Percentiles rank a stretch among this genome's conserved stretches.
phyloP scores from a whole-genome alignment of 2,329 filamentous ascomycete genomes.

The Xylariaceae sp. region DNA sequence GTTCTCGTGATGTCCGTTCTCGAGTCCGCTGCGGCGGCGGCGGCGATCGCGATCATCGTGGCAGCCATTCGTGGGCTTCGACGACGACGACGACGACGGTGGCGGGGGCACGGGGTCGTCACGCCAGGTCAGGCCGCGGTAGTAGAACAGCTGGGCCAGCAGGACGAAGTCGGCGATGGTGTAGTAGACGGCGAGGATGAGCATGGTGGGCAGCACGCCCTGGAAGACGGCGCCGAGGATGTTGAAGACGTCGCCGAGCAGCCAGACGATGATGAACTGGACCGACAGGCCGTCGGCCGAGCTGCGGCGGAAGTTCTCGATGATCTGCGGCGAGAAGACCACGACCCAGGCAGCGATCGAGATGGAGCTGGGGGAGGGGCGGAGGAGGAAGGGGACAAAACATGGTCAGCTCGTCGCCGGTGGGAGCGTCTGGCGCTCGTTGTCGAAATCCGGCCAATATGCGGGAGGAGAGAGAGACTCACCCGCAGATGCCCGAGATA shows the following conservation, averaged over 20 bases:
- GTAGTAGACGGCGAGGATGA: conserved; percentile 90
- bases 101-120: conserved; percentile 41
- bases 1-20: neutral
- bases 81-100: conserved; percentile 30
- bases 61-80: conserved; percentile 12
- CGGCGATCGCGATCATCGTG: too few relatives aligned
- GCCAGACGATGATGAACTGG: conserved; percentile 88
- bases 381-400: too few relatives aligned
- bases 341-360: conserved; percentile 98
- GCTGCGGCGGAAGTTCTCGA: conserved; percentile 81
- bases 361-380: conserved; percentile 60
- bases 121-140: conserved; percentile 69
- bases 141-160: conserved; percentile 88
- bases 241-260: conserved; percentile 92
- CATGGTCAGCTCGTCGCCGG: conserved; percentile 10
- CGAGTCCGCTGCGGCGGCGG: too few relatives aligned
- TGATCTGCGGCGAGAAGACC: conserved; percentile 94
- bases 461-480: too few relatives aligned
- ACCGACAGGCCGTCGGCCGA: conserved; percentile 85
- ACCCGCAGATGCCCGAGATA: conserved; percentile 87
- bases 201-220: conserved; percentile 88
- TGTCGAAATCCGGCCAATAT: conserved; percentile 5
- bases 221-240: conserved; percentile 88
- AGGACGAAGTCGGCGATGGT: conserved; percentile 87
- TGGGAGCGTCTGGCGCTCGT: conserved; percentile 7